Evolutionary conservation across 1,284 basidiomycete genomes (phyloP).

Genomic region (Xanthoconium separans): DNA sequence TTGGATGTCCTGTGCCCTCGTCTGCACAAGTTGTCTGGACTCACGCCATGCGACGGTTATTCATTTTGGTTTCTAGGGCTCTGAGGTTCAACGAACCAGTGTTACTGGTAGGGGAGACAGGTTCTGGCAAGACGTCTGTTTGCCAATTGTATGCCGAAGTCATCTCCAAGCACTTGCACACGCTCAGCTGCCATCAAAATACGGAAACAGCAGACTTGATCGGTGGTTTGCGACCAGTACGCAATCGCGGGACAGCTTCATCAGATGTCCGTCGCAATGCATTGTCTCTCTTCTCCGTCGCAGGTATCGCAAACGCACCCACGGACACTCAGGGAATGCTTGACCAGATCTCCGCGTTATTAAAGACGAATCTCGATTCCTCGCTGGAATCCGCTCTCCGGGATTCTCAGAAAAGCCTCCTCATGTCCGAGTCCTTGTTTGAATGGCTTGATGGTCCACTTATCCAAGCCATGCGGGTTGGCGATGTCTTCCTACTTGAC

Average conservation of each 20-base stretch:
- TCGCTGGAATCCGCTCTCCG: conserved; percentile 37
- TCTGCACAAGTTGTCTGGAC: conserved; percentile 81
- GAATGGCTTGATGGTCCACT: conserved; percentile 98
- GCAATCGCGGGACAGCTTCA: conserved; percentile 64
- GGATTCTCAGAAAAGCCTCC: conserved; percentile 43
- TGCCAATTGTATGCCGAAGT: conserved; percentile 87
- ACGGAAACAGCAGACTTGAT: conserved; percentile 99
- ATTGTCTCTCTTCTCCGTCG: conserved; percentile 38
- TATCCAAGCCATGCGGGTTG: conserved; percentile 86
- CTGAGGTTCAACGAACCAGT: conserved; percentile 93
- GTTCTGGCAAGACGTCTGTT: conserved; percentile 96
- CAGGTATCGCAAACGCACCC: conserved; percentile 37
- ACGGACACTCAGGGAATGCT: conserved; percentile 39
- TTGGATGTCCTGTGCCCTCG: conserved; percentile 57
- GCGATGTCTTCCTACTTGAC: conserved; percentile 90
- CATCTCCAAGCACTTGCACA: conserved; percentile 61
- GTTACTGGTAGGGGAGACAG: conserved; percentile 97
- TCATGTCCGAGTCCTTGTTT: conserved; percentile 73
- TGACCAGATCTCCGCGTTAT: conserved; percentile 36
- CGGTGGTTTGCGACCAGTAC: conserved; percentile 90
- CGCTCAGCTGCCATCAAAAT: conserved; percentile 97
- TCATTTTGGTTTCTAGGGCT: conserved; percentile 81
- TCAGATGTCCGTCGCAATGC: conserved; percentile 48
- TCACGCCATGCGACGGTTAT: conserved; percentile 87
- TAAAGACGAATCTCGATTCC: conserved; percentile 31